Conservation (phyloP, 441 rosid species). For the Populus hybrid region DNA sequence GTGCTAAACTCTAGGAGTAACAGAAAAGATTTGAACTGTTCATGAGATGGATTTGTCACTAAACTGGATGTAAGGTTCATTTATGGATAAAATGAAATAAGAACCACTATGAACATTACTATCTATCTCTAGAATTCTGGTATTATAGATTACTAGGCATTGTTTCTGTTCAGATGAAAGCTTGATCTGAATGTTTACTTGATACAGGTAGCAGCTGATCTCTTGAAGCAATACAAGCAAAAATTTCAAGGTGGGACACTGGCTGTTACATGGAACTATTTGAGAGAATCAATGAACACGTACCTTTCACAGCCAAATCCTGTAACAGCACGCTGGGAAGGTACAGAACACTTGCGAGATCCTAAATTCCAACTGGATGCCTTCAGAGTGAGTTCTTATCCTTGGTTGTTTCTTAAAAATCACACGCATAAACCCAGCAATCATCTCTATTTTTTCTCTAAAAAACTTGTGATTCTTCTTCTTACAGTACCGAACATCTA, state of each 20-base stretch:
- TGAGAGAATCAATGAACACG: constrained; percentile 86
- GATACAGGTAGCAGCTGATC: constrained; percentile 84
- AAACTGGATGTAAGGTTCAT: neutral
- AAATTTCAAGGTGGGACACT: constrained; percentile 93
- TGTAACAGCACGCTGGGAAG: constrained; percentile 90
- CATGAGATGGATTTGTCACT: neutral
- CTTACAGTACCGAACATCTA: constrained; percentile 92
- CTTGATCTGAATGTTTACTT: constrained; percentile 12
- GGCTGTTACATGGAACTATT: constrained; percentile 90
- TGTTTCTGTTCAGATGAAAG: neutral
- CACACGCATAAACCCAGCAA: neutral
- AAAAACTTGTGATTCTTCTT: constrained; percentile 2
- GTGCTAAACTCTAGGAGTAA: neutral
- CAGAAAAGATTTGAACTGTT: neutral
- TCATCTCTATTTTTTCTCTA: neutral
- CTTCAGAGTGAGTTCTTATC: constrained; percentile 64
- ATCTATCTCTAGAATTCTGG: neutral
- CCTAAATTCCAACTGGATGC: constrained; percentile 96
- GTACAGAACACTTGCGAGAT: constrained; percentile 82
- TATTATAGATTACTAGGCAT: neutral
- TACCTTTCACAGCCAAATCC: constrained; percentile 95
- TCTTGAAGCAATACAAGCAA: constrained; percentile 83
- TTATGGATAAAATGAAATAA: neutral
- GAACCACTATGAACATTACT: neutral
- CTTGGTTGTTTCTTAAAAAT: constrained; percentile 10